phyloP scores from a whole-genome alignment of 768 basidiomycete species.

The Trametopsis cervina region DNA sequence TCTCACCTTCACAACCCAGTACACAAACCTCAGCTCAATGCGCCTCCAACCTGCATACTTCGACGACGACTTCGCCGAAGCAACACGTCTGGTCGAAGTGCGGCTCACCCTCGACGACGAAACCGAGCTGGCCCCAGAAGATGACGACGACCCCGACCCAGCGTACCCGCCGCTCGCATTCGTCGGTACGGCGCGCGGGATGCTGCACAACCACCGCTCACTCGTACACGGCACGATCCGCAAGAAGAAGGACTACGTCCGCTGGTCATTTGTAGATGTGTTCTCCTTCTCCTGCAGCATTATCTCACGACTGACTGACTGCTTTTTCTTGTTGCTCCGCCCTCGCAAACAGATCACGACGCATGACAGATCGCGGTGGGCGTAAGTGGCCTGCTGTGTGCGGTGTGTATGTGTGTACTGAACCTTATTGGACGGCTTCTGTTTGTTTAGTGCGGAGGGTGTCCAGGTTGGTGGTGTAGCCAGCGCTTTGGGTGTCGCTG shows the following conservation, averaged over 20 bases:
- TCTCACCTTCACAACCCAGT: constrained; percentile 10
- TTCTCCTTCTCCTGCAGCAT: not conserved
- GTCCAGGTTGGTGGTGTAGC: constrained; percentile 59
- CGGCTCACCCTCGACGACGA: constrained; percentile 35
- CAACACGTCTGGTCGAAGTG: constrained; percentile 55
- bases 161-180: constrained; percentile 24
- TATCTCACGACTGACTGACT: not conserved
- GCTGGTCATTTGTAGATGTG: not conserved
- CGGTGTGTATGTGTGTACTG: constrained; percentile 41
- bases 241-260: not conserved
- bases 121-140: not conserved
- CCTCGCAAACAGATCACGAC: constrained; percentile 55
- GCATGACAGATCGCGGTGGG: constrained; percentile 53
- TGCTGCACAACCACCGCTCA: constrained; percentile 10
- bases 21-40: constrained; percentile 10
- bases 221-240: not conserved
- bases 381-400: constrained; percentile 41
- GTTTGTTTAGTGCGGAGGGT: constrained; percentile 47
- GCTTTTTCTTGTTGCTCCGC: not conserved
- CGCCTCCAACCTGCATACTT: constrained; percentile 33
- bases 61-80: constrained; percentile 53
- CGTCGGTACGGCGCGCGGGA: constrained; percentile 23
- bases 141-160: constrained; percentile 13
- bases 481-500: constrained; percentile 60
- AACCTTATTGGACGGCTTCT: no score